These are phyloP conservation scores for Grammothele lineata DNA, from an alignment of 768 basidiomycete genomes.

Conservation along the genomic window DNA sequence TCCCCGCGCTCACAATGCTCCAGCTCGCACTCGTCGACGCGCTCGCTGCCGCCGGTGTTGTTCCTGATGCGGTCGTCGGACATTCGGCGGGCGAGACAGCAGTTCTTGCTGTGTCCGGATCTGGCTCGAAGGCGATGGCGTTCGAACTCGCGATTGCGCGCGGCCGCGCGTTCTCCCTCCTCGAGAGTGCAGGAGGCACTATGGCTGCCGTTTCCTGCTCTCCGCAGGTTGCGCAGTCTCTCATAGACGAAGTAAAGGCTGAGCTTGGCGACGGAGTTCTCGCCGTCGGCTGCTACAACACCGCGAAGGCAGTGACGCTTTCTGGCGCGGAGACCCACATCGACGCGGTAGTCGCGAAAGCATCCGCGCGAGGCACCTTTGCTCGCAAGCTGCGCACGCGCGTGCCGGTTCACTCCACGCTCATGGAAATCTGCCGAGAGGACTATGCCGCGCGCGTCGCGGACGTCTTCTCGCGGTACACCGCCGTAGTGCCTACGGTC, in stretches of 20 bases:
- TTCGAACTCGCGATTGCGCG: constrained; percentile 41
- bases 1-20: constrained; percentile 40
- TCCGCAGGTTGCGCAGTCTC: constrained; percentile 21
- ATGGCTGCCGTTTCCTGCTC: constrained; percentile 43
- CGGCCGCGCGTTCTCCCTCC: constrained; percentile 31
- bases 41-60: constrained; percentile 30
- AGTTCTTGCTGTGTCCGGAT: constrained; percentile 40
- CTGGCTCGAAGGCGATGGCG: constrained; percentile 35
- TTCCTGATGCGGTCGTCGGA: constrained; percentile 37
- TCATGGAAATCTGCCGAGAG: constrained; percentile 35
- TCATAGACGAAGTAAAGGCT: constrained; percentile 21
- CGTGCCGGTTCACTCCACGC: constrained; percentile 35
- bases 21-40: constrained; percentile 45
- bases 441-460: constrained; percentile 26
- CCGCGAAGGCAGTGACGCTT: constrained; percentile 33
- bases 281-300: constrained; percentile 41
- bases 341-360: constrained; percentile 28
- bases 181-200: constrained; percentile 36
- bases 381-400: constrained; percentile 35
- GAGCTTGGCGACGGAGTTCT: constrained; percentile 19
- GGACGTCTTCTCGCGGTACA: constrained; percentile 30
- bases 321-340: constrained; percentile 25
- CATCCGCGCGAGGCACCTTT: constrained; percentile 26
- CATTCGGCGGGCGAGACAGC: constrained; percentile 47
- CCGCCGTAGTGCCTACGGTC: constrained; percentile 25